Base-by-base conservation (phyloP, 2,329 filamentous ascomycete species). In the Nakataea oryzae region DNA sequence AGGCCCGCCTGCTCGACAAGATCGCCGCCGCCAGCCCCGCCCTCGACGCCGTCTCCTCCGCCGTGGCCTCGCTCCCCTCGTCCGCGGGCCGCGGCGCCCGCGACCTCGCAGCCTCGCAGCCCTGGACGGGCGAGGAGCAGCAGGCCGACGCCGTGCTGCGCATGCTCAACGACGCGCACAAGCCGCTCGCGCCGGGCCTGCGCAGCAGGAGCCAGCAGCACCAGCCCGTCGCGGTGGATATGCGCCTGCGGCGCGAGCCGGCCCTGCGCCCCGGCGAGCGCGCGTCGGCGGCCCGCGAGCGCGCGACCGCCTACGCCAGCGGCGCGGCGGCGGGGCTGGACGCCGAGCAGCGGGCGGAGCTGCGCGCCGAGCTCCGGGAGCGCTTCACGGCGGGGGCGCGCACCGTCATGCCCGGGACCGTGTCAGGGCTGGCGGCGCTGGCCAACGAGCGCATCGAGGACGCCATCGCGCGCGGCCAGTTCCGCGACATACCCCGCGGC, bases 401-500 rank as follows among this genome's bases (percentile, higher is more conserved):
- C 58, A 79, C 85, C 0, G 56, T 32, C 27, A 83, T 96, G 74
- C 91, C 93, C 1, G 88, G 86, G 62, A 86, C 90, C 0, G 76
- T 97, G 1, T 83, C 88, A 41, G 95, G 93, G 0, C 78, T 99
- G 17, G 83, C 88, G 4, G 89, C 89, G 0, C 75, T 97, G 60
- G 95, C 95, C 1, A 97, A 97, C 71, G 88, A 97, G 74, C 74
- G 74, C 27, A 97, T 99, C 64, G 93, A 97, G 72, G 88, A 97
- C 70, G 95, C 95, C 7, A 97, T 97, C 69, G 89, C 91, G 1
- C 80, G 92, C 34, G 95, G 95, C 0, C 90, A 96, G 71, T 97
- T 99, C 76, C 80, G 81, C 71, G 88, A 96, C 67, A 88, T 99
- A 14, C 86, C 86, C 9, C 82, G 93, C 2, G 93, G 93, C 0